Percentiles rank a stretch among this genome's conserved stretches.
phyloP scores from a whole-genome alignment of 2,329 filamentous ascomycete genomes.

The Trichoderma semiorbis region DNA sequence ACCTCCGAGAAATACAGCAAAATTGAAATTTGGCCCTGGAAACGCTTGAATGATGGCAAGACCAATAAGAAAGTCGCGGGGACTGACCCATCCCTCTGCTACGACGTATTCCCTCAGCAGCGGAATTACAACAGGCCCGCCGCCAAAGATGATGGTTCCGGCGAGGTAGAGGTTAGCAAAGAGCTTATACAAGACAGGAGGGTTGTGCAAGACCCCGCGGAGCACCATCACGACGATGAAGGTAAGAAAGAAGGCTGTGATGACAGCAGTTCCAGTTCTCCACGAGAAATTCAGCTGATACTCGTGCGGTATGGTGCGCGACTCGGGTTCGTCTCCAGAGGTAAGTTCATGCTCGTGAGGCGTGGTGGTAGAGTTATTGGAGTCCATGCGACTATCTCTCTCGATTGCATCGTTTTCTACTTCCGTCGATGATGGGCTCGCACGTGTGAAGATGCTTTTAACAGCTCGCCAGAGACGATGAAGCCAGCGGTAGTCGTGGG shows the following conservation, averaged over 20 bases:
- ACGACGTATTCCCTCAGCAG: constrained; percentile 63
- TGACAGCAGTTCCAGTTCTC: background rate
- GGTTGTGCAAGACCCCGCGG: background rate
- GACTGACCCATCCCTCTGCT: constrained; percentile 64
- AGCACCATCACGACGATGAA: background rate
- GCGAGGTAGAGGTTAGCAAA: background rate
- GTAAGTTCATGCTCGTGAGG: background rate
- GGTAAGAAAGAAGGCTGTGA: background rate
- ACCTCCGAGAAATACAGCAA: background rate
- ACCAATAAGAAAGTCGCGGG: constrained; percentile 69
- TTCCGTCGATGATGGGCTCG: background rate
- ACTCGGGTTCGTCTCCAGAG: background rate
- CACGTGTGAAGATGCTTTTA: background rate
- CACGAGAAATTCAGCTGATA: background rate
- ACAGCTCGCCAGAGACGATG: background rate
- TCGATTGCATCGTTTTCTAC: background rate
- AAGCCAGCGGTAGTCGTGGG: background rate
- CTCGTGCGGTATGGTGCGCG: background rate
- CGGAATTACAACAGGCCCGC: constrained; percentile 63
- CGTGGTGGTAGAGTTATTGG: background rate
- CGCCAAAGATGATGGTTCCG: constrained; percentile 60
- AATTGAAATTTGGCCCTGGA: background rate
- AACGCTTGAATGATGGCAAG: constrained; percentile 59
- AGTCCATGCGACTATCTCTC: background rate
- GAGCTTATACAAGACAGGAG: background rate